Conservation (phyloP, 192 early-diverging fungal genomes). For the Coemansia nantahalensis region DNA sequence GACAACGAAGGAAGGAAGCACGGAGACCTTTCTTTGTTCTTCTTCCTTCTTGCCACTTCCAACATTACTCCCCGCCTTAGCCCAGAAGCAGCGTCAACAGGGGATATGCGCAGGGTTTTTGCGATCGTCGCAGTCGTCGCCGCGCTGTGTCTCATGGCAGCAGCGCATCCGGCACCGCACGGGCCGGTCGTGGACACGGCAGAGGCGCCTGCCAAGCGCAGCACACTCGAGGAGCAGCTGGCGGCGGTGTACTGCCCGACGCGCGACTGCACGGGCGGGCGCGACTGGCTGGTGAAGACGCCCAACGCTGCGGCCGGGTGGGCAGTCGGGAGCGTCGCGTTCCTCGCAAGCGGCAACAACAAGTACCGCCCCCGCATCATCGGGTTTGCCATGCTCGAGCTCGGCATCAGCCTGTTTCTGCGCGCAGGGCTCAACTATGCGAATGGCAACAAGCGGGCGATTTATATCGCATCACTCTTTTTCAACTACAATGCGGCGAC, state of each 20-base stretch:
- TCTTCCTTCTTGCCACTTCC: too few species aligned
- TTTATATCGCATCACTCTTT: conserved; percentile 3
- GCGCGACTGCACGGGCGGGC: conserved; percentile 4
- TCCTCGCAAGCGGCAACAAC: not conserved
- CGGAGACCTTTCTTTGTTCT: too few species aligned
- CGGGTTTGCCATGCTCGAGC: not conserved
- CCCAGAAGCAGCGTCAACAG: too few species aligned
- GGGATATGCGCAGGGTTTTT: too few species aligned
- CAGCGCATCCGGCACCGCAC: too few species aligned
- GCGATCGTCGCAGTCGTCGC: too few species aligned
- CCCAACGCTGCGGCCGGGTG: conserved; percentile 12
- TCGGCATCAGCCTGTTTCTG: conserved; percentile 12
- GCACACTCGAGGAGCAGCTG: not conserved
- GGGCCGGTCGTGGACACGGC: too few species aligned
- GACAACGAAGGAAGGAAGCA: too few species aligned
- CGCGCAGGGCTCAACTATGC: conserved; percentile 10
- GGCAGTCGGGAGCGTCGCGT: conserved; percentile 2
- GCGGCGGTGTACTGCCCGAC: conserved; percentile 16
- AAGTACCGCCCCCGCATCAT: not conserved
- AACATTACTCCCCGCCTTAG: too few species aligned
- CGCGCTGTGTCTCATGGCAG: too few species aligned
- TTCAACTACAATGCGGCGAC: conserved; percentile 17
- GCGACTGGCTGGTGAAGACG: conserved; percentile 17
- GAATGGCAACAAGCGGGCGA: conserved; percentile 1
- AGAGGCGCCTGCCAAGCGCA: not conserved